Conservation (phyloP, 129 eudicot species). For the Flaveria sonorensis region DNA sequence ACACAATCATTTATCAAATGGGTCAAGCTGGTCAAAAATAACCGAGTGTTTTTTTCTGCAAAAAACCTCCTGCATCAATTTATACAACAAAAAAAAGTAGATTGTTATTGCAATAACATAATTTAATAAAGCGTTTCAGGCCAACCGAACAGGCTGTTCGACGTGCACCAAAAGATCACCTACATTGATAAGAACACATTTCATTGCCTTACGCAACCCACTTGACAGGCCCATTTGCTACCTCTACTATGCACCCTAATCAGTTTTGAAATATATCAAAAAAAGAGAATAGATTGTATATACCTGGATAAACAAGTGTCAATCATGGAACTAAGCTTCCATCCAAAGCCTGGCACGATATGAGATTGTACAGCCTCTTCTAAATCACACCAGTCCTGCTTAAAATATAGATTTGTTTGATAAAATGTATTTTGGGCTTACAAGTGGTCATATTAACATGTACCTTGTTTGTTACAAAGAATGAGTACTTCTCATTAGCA, state of each 20-base stretch:
- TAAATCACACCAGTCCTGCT: constrained; percentile 82
- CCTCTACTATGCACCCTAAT: background rate
- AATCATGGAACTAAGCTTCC: constrained; percentile 82
- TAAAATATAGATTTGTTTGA: background rate
- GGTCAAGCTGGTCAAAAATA: background rate
- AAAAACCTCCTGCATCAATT: background rate
- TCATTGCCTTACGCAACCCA: background rate
- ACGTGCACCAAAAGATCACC: background rate
- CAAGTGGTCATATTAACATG: constrained; percentile 30
- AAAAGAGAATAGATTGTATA: constrained; percentile 15
- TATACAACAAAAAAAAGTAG: background rate
- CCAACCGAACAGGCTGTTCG: background rate
- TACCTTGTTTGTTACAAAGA: no score
- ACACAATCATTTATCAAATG: background rate
- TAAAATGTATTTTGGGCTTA: constrained; percentile 11
- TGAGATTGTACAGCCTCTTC: constrained; percentile 76
- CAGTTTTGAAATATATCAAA: constrained; percentile 5
- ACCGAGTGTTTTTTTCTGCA: background rate
- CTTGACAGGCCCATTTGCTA: constrained; percentile 2
- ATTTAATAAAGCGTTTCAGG: background rate
- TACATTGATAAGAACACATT: background rate
- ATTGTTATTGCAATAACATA: no score
- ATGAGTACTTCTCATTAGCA: no score
- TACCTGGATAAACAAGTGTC: constrained; percentile 69
- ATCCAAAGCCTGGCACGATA: constrained; percentile 80